phyloP scores from a whole-genome alignment of 768 basidiomycete genomes.

The Lactarius sanguifluus region DNA sequence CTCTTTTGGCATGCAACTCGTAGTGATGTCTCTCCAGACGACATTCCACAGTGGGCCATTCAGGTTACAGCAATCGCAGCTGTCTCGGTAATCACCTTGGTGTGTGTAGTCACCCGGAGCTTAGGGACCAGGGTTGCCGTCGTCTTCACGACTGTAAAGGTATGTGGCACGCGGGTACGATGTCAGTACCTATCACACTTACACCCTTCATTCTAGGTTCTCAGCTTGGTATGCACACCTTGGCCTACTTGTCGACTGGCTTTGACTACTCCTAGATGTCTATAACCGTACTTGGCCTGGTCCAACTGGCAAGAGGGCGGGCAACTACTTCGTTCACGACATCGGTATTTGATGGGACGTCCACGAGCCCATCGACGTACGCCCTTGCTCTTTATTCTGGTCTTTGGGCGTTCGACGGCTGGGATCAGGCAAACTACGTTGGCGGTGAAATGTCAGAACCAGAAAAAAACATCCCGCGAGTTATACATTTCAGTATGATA shows the following conservation, averaged over 20 bases:
- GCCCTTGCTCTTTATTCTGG: constrained; percentile 95
- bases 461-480: constrained; percentile 82
- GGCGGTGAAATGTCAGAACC: constrained; percentile 85
- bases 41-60: constrained; percentile 87
- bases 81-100: constrained; percentile 65
- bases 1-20: constrained; percentile 78
- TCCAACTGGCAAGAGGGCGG: constrained; percentile 71
- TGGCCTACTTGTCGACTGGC: constrained; percentile 1
- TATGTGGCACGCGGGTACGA: constrained; percentile 33
- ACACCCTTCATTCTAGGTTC: constrained; percentile 46
- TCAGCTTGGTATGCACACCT: constrained; percentile 54
- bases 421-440: constrained; percentile 92
- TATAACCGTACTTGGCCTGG: constrained; percentile 74
- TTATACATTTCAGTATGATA: constrained; percentile 88
- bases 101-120: constrained; percentile 77
- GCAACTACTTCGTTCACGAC: constrained; percentile 65
- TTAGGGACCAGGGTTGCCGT: constrained; percentile 81
- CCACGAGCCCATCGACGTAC: constrained; percentile 77
- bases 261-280: constrained; percentile 48
- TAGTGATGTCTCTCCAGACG: constrained; percentile 68
- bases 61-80: constrained; percentile 81
- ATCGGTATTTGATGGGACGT: constrained; percentile 72
- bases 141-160: constrained; percentile 88
- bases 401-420: constrained; percentile 95
- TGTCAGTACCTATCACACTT: neutral